phyloP scores from a whole-genome alignment of 2,329 filamentous ascomycete genomes.

The Pyrenophora tritici-repentis region DNA sequence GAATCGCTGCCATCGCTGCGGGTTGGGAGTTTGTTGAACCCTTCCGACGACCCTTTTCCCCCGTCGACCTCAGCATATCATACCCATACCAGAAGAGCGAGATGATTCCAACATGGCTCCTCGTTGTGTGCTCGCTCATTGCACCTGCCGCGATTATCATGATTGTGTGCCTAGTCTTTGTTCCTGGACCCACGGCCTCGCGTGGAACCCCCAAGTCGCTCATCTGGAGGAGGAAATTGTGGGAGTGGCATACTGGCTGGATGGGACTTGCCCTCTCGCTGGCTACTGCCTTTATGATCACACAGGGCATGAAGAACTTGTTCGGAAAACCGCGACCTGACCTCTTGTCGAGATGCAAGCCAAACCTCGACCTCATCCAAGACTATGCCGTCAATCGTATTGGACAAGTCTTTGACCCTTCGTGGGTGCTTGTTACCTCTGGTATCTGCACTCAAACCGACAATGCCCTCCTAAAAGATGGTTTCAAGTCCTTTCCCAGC shows the following conservation, averaged over 20 bases:
- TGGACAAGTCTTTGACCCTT: constrained; percentile 55
- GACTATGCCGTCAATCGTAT: constrained; percentile 62
- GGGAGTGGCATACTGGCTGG: constrained; percentile 88
- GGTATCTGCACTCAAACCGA: constrained; percentile 75
- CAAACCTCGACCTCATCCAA: constrained; percentile 68
- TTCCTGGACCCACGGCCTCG: constrained; percentile 72
- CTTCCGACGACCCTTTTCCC: constrained; percentile 72
- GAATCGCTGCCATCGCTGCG: constrained; percentile 63
- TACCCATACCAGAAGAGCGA: constrained; percentile 74
- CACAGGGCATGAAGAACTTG: constrained; percentile 80
- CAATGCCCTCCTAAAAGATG: constrained; percentile 68
- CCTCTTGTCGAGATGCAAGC: constrained; percentile 72
- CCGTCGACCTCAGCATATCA: constrained; percentile 76
- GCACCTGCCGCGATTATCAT: constrained; percentile 71
- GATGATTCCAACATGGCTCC: constrained; percentile 69
- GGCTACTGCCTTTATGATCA: constrained; percentile 76
- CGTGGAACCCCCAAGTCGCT: constrained; percentile 65
- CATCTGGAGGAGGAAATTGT: constrained; percentile 81
- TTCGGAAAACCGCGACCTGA: constrained; percentile 69
- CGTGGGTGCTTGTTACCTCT: constrained; percentile 73
- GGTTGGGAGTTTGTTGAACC: constrained; percentile 65
- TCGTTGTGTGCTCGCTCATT: constrained; percentile 67
- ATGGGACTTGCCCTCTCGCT: constrained; percentile 78
- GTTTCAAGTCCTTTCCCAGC: constrained; percentile 82
- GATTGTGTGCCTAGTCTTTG: constrained; percentile 68